These are phyloP conservation scores for Metrosideros polymorpha DNA, from an alignment of 441 rosid genomes.

Conservation along the genomic window DNA sequence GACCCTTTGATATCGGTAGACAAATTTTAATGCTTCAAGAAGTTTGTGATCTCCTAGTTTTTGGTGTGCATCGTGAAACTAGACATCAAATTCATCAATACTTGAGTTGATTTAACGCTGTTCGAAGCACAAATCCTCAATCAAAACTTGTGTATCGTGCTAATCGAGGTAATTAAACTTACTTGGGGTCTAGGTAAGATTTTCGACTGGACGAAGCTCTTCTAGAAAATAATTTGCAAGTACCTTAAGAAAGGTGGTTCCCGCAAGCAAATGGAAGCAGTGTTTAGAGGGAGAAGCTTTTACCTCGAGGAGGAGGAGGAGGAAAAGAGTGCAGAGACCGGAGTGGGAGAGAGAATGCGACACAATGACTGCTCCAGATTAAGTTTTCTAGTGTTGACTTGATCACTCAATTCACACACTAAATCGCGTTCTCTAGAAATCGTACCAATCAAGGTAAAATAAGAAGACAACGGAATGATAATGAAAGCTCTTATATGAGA, in stretches of 20 bases:
- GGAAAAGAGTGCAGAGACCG: constrained; percentile 11
- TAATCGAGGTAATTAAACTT: not conserved
- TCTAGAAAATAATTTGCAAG: not conserved
- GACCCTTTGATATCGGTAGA: not conserved
- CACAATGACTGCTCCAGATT: constrained; percentile 12
- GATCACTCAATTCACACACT: not conserved
- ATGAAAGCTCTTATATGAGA: no score
- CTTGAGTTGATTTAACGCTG: not conserved
- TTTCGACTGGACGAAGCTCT: not conserved
- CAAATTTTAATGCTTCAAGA: not conserved
- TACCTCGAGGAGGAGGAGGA: constrained; percentile 8
- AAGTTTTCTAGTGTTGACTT: not conserved
- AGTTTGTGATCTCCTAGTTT: not conserved
- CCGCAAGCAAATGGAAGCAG: not conserved
- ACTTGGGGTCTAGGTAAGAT: not conserved
- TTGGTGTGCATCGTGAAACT: not conserved
- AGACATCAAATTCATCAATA: not conserved
- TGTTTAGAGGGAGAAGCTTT: not conserved
- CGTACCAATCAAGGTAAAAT: no score
- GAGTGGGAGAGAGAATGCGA: constrained; percentile 6
- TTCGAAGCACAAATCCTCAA: not conserved
- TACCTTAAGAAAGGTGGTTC: not conserved
- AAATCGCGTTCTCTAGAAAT: not conserved
- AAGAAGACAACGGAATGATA: no score
- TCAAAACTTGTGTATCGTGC: not conserved